Evolutionary conservation across 1,284 basidiomycete genomes (phyloP).

Genomic region (Mycena citricolor): DNA sequence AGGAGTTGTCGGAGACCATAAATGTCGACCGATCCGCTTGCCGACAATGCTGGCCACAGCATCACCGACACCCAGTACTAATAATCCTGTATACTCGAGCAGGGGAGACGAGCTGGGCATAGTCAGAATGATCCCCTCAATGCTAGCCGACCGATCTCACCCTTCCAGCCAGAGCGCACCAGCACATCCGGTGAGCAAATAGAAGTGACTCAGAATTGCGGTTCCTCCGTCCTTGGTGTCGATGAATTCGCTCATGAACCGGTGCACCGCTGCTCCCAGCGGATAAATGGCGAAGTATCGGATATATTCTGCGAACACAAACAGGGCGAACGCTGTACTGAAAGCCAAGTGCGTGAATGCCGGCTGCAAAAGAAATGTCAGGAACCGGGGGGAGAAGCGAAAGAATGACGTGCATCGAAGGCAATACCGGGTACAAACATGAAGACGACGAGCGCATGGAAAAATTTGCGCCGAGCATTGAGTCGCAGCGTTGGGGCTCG

Average conservation of each 20-base stretch:
- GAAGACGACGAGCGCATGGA: conserved; percentile 92
- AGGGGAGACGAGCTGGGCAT: conserved; percentile 63
- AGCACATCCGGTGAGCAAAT: conserved; percentile 93
- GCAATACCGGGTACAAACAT: conserved; percentile 96
- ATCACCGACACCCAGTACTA: conserved; percentile 92
- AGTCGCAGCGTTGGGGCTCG: conserved; percentile 86
- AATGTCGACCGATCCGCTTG: conserved; percentile 73
- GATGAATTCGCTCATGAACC: conserved; percentile 97
- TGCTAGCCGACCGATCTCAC: conserved; percentile 43
- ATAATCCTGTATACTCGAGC: conserved; percentile 85
- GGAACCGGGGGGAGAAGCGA: conserved; percentile 8
- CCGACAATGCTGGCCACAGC: conserved; percentile 93
- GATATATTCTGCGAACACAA: conserved; percentile 95
- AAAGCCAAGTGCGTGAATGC: conserved; percentile 96
- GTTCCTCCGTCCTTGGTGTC: conserved; percentile 96
- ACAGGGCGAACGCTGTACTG: conserved; percentile 88
- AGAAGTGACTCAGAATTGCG: conserved; percentile 96
- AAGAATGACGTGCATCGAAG: conserved; percentile 72
- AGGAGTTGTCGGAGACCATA: conserved; percentile 80
- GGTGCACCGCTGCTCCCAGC: conserved; percentile 89
- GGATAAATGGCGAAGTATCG: conserved; percentile 99
- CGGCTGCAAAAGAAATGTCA: conserved; percentile 55
- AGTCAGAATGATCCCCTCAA: conserved; percentile 12
- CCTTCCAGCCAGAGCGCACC: conserved; percentile 94
- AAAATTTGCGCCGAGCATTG: conserved; percentile 96